These are phyloP conservation scores for Coniella vitis DNA, from an alignment of 2,329 filamentous ascomycete species.

Conservation along the genomic window DNA sequence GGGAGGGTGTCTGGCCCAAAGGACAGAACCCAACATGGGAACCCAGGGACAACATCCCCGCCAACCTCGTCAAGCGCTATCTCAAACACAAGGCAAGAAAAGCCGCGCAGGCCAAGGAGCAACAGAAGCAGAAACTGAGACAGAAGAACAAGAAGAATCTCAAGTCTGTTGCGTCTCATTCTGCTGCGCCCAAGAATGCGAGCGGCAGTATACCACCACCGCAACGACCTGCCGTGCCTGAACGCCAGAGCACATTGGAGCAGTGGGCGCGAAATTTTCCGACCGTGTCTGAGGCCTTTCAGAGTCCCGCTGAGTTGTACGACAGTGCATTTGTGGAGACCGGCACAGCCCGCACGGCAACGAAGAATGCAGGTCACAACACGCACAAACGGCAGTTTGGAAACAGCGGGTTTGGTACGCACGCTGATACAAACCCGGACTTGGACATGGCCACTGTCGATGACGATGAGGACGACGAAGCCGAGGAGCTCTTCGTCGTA, in stretches of 20 bases:
- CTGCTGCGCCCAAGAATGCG: too few relatives aligned
- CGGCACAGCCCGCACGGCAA: too few relatives aligned
- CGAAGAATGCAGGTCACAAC: not conserved
- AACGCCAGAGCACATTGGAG: not conserved
- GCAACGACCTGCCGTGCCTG: not conserved
- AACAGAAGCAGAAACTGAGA: too few relatives aligned
- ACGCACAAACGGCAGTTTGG: too few relatives aligned
- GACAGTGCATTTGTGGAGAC: not conserved
- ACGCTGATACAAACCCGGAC: too few relatives aligned
- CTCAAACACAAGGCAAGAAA: conserved; percentile 24
- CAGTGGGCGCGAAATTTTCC: conserved; percentile 3
- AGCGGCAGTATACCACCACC: too few relatives aligned
- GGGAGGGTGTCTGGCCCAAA: conserved; percentile 50
- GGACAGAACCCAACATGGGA: conserved; percentile 54
- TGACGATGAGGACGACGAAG: not conserved
- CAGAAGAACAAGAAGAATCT: too few relatives aligned
- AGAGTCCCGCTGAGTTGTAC: conserved; percentile 5
- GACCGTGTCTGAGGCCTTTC: conserved; percentile 13
- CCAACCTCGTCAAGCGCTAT: conserved; percentile 34
- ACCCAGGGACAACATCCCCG: conserved; percentile 43
- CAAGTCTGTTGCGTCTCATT: too few relatives aligned
- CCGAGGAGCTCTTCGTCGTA: conserved; percentile 10
- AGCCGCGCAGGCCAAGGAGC: not conserved
- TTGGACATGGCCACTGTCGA: too few relatives aligned
- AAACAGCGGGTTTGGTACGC: too few relatives aligned